Evolutionary conservation across 176 grass and related monocot species (phyloP).

Genomic region (Zea mays): DNA sequence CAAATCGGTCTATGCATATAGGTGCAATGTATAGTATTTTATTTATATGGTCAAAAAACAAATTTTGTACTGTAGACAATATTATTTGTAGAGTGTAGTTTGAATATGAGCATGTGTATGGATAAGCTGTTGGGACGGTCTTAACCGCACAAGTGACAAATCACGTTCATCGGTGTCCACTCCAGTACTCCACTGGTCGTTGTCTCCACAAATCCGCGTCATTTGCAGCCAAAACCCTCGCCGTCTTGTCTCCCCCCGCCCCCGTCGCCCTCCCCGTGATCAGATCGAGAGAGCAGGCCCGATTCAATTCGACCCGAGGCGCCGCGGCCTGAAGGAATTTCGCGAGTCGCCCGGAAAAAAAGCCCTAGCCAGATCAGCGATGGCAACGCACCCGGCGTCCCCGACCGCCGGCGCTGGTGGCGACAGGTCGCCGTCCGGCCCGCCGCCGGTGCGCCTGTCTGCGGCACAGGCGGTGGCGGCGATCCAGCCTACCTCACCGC

Average conservation of each 20-base stretch:
- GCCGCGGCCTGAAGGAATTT: constrained; percentile 9
- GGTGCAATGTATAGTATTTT: no score
- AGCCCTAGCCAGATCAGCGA: background rate
- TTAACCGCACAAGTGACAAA: background rate
- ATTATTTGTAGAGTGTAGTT: no score
- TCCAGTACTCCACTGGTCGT: background rate
- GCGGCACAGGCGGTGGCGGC: constrained; percentile 43
- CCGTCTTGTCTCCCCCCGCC: background rate
- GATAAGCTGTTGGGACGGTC: no score
- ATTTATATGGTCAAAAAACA: no score
- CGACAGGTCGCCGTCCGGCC: constrained; percentile 28
- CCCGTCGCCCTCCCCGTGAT: background rate
- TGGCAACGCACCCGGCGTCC: constrained; percentile 52
- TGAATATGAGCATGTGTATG: no score
- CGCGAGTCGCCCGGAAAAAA: background rate
- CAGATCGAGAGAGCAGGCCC: constrained; percentile 34
- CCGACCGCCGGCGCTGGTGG: constrained; percentile 31
- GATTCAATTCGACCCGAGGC: background rate
- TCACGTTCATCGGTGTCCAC: background rate
- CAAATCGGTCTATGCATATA: no score
- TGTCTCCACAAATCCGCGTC: constrained; percentile 26
- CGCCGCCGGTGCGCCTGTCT: constrained; percentile 28
- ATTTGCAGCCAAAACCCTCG: constrained; percentile 37
- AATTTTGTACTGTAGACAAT: no score
- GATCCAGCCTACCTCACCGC: constrained; percentile 61